Conservation (phyloP, 306 rosid species). For the Boehmeria nivea region DNA sequence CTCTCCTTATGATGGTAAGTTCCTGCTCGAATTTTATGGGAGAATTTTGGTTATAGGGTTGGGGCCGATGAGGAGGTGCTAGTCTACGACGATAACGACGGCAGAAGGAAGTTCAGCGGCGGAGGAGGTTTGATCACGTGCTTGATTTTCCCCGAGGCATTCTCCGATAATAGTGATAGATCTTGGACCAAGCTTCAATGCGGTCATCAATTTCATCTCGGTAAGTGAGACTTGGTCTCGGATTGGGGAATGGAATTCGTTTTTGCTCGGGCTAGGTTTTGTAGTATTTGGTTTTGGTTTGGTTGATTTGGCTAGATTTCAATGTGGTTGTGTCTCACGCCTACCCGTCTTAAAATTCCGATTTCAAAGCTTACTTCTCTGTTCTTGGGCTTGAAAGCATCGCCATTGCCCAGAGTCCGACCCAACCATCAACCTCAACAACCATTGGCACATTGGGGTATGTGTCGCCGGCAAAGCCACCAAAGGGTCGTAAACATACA, state of each 20-base stretch:
- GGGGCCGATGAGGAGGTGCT: constrained; percentile 51
- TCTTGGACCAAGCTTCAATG: constrained; percentile 98
- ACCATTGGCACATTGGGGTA: no score
- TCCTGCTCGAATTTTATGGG: not conserved
- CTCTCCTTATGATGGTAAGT: no score
- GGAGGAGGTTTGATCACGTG: constrained; percentile 56
- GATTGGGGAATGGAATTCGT: not conserved
- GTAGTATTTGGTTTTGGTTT: constrained; percentile 20
- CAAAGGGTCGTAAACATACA: no score
- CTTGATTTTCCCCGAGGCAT: constrained; percentile 83
- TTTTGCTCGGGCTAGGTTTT: constrained; percentile 5
- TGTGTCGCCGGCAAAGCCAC: no score
- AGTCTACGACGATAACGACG: constrained; percentile 47
- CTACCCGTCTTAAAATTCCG: no score
- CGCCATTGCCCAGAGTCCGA: no score
- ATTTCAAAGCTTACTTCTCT: no score
- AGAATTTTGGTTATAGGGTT: constrained; percentile 58
- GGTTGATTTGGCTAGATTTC: constrained; percentile 8
- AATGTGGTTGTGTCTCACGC: not conserved
- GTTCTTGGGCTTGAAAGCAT: no score
- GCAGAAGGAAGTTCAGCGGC: constrained; percentile 36
- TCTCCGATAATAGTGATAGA: constrained; percentile 58
- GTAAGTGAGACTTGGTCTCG: constrained; percentile 28
- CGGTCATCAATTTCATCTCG: constrained; percentile 94
- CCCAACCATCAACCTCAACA: no score